Evolutionary conservation across 495 filamentous ascomycete species (phyloP).

Genomic region (Penicillium angulare): DNA sequence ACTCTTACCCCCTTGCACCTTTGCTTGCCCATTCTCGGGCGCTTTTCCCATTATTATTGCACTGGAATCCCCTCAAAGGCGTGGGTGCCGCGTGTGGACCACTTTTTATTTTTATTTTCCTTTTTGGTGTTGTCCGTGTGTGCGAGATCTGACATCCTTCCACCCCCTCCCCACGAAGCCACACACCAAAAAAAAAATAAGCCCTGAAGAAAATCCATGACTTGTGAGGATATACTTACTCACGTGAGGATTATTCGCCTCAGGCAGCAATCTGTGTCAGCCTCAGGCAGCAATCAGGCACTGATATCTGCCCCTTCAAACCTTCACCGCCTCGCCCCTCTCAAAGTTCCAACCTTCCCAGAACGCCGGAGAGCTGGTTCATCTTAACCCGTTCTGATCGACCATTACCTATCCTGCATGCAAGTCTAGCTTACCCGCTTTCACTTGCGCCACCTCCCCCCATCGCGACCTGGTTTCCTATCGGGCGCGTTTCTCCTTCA

Average conservation of each 20-base stretch:
- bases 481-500: constrained; percentile 8
- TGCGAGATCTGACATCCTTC: background rate
- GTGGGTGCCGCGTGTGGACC: background rate
- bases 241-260: constrained; percentile 6
- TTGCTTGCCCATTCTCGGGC: background rate
- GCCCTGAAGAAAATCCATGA: background rate
- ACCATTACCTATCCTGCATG: constrained; percentile 21
- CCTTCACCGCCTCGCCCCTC: constrained; percentile 33
- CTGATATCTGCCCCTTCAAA: background rate
- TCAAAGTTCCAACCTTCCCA: constrained; percentile 22
- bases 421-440: constrained; percentile 25
- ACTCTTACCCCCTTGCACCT: constrained; percentile 9
- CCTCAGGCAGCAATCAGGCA: background rate
- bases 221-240: background rate
- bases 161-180: background rate
- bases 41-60: background rate
- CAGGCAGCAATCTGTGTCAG: constrained; percentile 4
- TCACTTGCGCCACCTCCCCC: constrained; percentile 22
- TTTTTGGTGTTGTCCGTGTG: too few species aligned
- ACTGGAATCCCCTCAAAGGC: background rate
- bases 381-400: constrained; percentile 20
- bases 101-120: background rate
- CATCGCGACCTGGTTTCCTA: constrained; percentile 16
- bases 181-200: background rate
- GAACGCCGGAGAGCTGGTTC: constrained; percentile 13